A percentile compares a stretch with the other conserved stretches of the same genome.
phyloP scores from a whole-genome alignment of 2,329 filamentous ascomycete genomes.

The Xylaria sp. region DNA sequence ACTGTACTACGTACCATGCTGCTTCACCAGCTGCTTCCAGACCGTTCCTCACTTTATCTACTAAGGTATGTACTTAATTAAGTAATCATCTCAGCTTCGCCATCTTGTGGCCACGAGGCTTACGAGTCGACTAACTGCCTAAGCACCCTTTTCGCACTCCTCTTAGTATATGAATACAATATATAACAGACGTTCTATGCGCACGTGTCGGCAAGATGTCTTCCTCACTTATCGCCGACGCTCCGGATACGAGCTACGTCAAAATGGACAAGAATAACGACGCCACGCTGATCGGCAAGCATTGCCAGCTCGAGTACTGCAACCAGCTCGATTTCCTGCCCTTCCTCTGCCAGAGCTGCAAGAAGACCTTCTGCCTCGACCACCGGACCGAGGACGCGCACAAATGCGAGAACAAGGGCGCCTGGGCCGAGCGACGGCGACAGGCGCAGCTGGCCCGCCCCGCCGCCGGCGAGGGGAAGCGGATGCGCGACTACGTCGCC shows the following conservation, averaged over 20 bases:
- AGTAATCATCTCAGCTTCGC: constrained; percentile 42
- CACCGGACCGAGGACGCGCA: constrained; percentile 90
- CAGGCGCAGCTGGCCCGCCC: constrained; percentile 64
- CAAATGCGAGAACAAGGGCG: constrained; percentile 70
- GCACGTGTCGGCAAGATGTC: constrained; percentile 58
- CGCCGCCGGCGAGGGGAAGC: constrained; percentile 65
- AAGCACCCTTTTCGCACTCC: constrained; percentile 8
- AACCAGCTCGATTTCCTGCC: constrained; percentile 96
- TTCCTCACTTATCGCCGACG: constrained; percentile 57
- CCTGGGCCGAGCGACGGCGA: constrained; percentile 70
- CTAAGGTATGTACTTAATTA: no score
- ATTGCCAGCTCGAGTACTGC: constrained; percentile 93
- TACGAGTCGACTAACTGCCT: constrained; percentile 45
- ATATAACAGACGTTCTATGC: constrained; percentile 31
- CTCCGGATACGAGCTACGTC: constrained; percentile 69
- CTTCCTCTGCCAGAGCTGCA: constrained; percentile 92
- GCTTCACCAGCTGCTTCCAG: constrained; percentile 43
- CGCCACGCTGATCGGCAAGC: constrained; percentile 84
- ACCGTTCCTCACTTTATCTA: constrained; percentile 36
- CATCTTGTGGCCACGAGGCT: constrained; percentile 38
- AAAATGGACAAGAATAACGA: constrained; percentile 78
- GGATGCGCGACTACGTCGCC: constrained; percentile 64
- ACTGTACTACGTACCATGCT: not conserved
- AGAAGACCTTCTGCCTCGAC: constrained; percentile 87
- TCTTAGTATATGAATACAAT: constrained; percentile 6